Conservation (phyloP, 2,329 filamentous ascomycete species). For the Penicillium sp. region DNA sequence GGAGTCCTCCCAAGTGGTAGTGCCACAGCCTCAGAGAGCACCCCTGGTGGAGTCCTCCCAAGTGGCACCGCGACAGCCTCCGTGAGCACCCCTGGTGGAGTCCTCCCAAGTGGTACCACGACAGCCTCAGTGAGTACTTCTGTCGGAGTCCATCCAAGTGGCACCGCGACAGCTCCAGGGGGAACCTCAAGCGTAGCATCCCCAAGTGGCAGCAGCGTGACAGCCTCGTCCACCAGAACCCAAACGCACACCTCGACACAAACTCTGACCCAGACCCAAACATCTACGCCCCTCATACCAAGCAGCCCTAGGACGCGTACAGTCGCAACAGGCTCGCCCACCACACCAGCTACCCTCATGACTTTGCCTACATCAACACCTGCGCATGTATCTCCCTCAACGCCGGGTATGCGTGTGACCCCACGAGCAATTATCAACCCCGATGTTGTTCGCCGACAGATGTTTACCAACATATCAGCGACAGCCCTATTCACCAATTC, state of each 20-base stretch:
- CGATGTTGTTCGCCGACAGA: neutral
- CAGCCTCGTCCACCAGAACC: neutral
- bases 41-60: no score
- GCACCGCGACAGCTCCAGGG: neutral
- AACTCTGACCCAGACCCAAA: neutral
- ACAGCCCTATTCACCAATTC: slow-evolving; percentile 2
- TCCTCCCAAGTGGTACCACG: neutral
- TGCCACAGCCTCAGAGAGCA: neutral
- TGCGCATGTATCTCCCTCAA: neutral
- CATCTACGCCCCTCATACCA: slow-evolving; percentile 4
- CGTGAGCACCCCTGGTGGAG: neutral
- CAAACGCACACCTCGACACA: neutral
- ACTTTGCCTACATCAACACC: neutral
- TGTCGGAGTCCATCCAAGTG: neutral
- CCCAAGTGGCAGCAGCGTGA: neutral
- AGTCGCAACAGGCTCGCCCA: neutral
- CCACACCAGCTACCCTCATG: neutral
- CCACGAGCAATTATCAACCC: neutral
- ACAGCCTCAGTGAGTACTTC: neutral
- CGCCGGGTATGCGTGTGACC: neutral
- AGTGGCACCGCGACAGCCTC: neutral
- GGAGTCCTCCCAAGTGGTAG: neutral
- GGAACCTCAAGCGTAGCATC: no score
- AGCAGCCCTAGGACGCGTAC: neutral
- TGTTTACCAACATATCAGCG: neutral